These are phyloP conservation scores for Colletotrichum kahawae DNA, from an alignment of 2,329 filamentous ascomycete species.

Conservation along the genomic window DNA sequence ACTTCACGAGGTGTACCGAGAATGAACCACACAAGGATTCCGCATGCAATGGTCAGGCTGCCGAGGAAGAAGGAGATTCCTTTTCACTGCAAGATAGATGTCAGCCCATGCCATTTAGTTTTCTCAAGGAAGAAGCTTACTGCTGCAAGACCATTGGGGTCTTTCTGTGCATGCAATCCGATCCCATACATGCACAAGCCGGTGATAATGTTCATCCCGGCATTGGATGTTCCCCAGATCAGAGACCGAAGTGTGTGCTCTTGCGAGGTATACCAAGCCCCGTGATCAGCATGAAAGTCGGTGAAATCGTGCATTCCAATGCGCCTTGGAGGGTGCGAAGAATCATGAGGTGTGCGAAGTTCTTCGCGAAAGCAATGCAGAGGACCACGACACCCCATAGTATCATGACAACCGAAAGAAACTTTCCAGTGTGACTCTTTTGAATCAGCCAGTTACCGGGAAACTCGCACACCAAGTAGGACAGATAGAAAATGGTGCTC, in stretches of 20 bases:
- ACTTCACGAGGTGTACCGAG: constrained; percentile 35
- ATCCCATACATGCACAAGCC: constrained; percentile 33
- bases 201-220: constrained; percentile 35
- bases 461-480: constrained; percentile 32
- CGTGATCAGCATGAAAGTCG: constrained; percentile 35
- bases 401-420: constrained; percentile 38
- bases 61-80: constrained; percentile 34
- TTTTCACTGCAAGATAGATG: constrained; percentile 22
- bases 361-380: constrained; percentile 32
- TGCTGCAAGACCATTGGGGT: not conserved
- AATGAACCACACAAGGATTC: constrained; percentile 29
- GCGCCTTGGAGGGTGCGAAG: constrained; percentile 33
- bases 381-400: constrained; percentile 35
- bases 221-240: constrained; percentile 36
- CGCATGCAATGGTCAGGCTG: constrained; percentile 28
- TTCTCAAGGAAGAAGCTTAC: accelerated
- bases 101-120: not conserved
- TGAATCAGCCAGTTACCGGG: constrained; percentile 28
- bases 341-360: constrained; percentile 33
- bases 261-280: constrained; percentile 35
- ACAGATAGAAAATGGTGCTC: constrained; percentile 33
- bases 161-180: constrained; percentile 22
- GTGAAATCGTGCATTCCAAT: constrained; percentile 33
- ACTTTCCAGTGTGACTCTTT: constrained; percentile 32
- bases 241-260: constrained; percentile 34